phyloP scores from a whole-genome alignment of 768 basidiomycete species.

The Glaciozyma antarctica region DNA sequence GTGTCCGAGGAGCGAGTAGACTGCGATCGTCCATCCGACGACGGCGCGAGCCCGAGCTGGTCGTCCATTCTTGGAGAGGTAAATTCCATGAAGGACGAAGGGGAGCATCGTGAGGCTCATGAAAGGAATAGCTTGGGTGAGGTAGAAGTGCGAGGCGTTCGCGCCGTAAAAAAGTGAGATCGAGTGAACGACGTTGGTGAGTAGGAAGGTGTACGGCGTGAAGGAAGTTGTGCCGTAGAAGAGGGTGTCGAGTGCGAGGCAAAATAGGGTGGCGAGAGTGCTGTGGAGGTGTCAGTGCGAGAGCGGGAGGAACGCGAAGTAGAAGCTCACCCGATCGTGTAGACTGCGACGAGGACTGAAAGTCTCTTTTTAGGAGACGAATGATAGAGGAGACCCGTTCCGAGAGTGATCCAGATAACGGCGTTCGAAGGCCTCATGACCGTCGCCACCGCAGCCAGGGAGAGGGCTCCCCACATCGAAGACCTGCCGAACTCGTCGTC shows the following conservation, averaged over 20 bases:
- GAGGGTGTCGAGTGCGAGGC: conserved; percentile 53
- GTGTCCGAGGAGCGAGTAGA: conserved; percentile 64
- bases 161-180: conserved; percentile 89
- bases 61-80: background rate
- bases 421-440: conserved; percentile 79
- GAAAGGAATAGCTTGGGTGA: conserved; percentile 75
- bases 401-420: conserved; percentile 71
- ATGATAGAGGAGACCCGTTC: conserved; percentile 32
- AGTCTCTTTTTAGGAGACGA: too few relatives aligned
- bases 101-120: conserved; percentile 65
- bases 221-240: conserved; percentile 59
- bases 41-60: background rate
- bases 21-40: background rate
- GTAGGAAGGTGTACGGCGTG: conserved; percentile 72
- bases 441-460: conserved; percentile 66
- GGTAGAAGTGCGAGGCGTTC: conserved; percentile 78
- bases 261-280: background rate
- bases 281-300: background rate
- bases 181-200: conserved; percentile 63
- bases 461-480: conserved; percentile 39
- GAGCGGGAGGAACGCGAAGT: background rate
- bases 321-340: background rate
- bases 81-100: conserved; percentile 55
- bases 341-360: background rate
- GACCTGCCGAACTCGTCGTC: background rate